These are phyloP conservation scores for Trypanosoma brucei DNA, from an alignment of 208 protist genomes.

Conservation along the genomic window DNA sequence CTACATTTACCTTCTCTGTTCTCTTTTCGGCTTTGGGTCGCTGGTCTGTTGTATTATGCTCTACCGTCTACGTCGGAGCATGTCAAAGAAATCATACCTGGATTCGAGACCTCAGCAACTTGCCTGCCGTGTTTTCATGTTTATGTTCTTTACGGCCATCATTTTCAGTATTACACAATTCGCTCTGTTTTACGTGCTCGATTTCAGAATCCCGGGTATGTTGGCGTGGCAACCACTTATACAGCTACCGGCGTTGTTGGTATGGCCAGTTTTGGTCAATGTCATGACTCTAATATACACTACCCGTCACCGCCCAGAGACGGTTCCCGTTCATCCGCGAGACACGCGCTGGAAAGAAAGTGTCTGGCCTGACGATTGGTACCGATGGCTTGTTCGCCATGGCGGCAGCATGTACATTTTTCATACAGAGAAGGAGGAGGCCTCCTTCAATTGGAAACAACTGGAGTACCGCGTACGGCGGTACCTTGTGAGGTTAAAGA, in stretches of 20 bases:
- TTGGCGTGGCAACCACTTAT: conserved; percentile 43
- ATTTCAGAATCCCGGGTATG: conserved; percentile 24
- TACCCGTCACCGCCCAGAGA: conserved; percentile 41
- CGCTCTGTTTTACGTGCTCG: conserved; percentile 32
- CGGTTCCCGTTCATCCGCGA: conserved; percentile 58
- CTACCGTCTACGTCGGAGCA: conserved; percentile 53
- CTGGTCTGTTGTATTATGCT: conserved; percentile 55
- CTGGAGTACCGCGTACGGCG: conserved; percentile 60
- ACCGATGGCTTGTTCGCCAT: conserved; percentile 76
- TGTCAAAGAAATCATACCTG: conserved; percentile 80
- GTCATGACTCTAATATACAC: conserved; percentile 86
- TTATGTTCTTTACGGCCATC: conserved; percentile 53
- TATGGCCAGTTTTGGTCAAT: conserved; percentile 68
- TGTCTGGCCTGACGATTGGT: conserved; percentile 85
- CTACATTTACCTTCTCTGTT: conserved; percentile 31
- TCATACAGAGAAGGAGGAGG: conserved; percentile 62
- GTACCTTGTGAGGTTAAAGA: conserved; percentile 52
- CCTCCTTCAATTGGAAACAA: conserved; percentile 67
- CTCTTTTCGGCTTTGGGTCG: conserved; percentile 39
- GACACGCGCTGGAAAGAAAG: conserved; percentile 81
- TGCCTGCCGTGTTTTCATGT: conserved; percentile 68
- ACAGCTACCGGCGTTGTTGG: conserved; percentile 66
- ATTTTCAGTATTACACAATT: conserved; percentile 47
- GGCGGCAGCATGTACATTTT: conserved; percentile 91
- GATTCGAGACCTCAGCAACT: conserved; percentile 83